Evolutionary conservation across 495 filamentous ascomycete species (phyloP).

Genomic region (Trichoderma parareesei): DNA sequence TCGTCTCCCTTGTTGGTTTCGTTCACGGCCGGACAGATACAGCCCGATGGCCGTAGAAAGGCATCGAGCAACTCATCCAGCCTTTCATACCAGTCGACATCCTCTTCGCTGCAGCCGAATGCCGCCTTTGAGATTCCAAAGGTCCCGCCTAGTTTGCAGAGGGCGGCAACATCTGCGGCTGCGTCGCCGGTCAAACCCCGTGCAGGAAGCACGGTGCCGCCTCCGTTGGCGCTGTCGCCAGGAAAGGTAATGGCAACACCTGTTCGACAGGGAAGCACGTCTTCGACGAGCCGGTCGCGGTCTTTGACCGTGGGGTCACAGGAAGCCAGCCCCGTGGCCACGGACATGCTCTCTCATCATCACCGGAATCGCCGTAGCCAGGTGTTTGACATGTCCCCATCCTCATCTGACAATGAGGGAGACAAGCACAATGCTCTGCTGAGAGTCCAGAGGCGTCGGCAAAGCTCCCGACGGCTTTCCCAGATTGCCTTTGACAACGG

Average conservation of each 20-base stretch:
- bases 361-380: slow-evolving; percentile 91
- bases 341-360: slow-evolving; percentile 62
- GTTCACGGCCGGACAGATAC: slow-evolving; percentile 66
- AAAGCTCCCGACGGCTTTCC: slow-evolving; percentile 86
- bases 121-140: slow-evolving; percentile 64
- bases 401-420: slow-evolving; percentile 95
- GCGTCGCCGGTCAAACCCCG: slow-evolving; percentile 64
- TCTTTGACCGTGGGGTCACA: slow-evolving; percentile 94
- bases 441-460: slow-evolving; percentile 85
- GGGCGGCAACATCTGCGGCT: slow-evolving; percentile 50
- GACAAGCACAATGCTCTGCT: slow-evolving; percentile 82
- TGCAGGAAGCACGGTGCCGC: slow-evolving; percentile 42
- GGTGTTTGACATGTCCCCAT: slow-evolving; percentile 92
- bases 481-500: slow-evolving; percentile 75
- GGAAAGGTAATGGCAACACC: slow-evolving; percentile 39
- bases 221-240: slow-evolving; percentile 40
- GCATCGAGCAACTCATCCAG: slow-evolving; percentile 84
- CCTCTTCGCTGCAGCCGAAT: slow-evolving; percentile 60
- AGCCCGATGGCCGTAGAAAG: slow-evolving; percentile 40
- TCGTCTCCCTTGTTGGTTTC: slow-evolving; percentile 90
- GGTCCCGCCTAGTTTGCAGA: slow-evolving; percentile 49
- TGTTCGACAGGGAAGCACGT: slow-evolving; percentile 37
- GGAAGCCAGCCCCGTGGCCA: slow-evolving; percentile 65
- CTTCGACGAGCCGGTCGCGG: slow-evolving; percentile 52
- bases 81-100: slow-evolving; percentile 66